phyloP scores from a whole-genome alignment of 495 filamentous ascomycete species.

The Aspergillus kassunensis region DNA sequence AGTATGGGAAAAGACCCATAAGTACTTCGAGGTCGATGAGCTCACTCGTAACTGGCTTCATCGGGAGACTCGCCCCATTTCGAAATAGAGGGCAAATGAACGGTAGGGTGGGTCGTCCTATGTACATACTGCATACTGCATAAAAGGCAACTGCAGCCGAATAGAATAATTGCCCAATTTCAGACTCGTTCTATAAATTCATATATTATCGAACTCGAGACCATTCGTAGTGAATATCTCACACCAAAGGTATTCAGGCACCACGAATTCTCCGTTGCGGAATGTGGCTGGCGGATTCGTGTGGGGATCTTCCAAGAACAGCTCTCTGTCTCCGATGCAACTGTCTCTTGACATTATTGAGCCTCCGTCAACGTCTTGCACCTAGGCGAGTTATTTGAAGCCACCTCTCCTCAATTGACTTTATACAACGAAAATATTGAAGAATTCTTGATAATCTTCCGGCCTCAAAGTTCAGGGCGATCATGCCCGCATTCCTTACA shows the following conservation, averaged over 20 bases:
- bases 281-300: conserved; percentile 20
- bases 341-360: neutral
- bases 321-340: conserved; percentile 4
- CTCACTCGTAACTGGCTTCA: conserved; percentile 74
- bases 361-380: neutral
- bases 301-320: conserved; percentile 16
- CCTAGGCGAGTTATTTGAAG: neutral
- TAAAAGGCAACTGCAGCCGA: neutral
- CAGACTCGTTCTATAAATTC: no score
- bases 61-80: conserved; percentile 67
- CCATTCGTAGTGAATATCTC: no score
- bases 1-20: conserved; percentile 75
- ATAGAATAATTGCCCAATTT: neutral
- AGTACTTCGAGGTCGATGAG: conserved; percentile 70
- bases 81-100: conserved; percentile 24
- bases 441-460: neutral
- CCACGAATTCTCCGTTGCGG: conserved; percentile 5
- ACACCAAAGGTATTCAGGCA: no score
- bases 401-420: neutral
- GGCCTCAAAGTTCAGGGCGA: neutral
- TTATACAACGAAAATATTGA: neutral
- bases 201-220: no score
- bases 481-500: conserved; percentile 13
- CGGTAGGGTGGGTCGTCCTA: neutral
- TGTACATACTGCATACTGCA: neutral